Percentiles rank a stretch among this genome's conserved stretches.
phyloP scores from a whole-genome alignment of 768 basidiomycete species.

The Boletus insuetus region DNA sequence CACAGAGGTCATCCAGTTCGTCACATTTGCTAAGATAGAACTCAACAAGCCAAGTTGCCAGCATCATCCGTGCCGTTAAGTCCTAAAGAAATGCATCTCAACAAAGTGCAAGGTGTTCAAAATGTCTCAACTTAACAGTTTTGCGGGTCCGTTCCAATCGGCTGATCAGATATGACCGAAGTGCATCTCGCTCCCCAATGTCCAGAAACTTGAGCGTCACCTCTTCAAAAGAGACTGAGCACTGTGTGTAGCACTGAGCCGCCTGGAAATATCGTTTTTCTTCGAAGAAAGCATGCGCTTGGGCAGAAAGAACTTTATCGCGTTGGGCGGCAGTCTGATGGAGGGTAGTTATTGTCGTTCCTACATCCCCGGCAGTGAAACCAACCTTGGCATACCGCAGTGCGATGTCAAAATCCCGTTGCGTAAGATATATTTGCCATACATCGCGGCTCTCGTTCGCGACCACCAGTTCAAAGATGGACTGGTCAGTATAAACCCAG shows the following conservation, averaged over 20 bases:
- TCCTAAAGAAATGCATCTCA: constrained; percentile 51
- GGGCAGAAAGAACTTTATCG: constrained; percentile 77
- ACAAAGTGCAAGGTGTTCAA: background rate
- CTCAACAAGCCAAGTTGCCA: constrained; percentile 98
- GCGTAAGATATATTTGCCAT: constrained; percentile 86
- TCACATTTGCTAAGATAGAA: constrained; percentile 97
- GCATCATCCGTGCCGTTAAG: constrained; percentile 91
- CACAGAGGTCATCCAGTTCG: constrained; percentile 90
- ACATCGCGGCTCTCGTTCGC: constrained; percentile 91
- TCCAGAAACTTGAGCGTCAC: constrained; percentile 90
- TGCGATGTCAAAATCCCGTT: constrained; percentile 75
- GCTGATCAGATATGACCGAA: constrained; percentile 86
- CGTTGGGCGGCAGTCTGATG: constrained; percentile 83
- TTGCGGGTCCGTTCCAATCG: constrained; percentile 83
- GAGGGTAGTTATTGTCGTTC: constrained; percentile 1
- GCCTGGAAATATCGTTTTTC: constrained; percentile 85
- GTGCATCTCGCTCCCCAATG: constrained; percentile 82
- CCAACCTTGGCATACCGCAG: constrained; percentile 78
- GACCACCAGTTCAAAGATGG: constrained; percentile 83
- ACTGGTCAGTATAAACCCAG: constrained; percentile 90
- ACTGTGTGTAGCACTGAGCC: constrained; percentile 89
- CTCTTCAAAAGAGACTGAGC: constrained; percentile 85
- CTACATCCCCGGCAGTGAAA: background rate
- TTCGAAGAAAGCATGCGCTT: constrained; percentile 78
- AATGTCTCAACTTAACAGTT: constrained; percentile 54